Percentiles rank a stretch among this genome's conserved stretches.
Conservation (phyloP, 768 basidiomycete genomes). For the Phaeotremella fagi region DNA sequence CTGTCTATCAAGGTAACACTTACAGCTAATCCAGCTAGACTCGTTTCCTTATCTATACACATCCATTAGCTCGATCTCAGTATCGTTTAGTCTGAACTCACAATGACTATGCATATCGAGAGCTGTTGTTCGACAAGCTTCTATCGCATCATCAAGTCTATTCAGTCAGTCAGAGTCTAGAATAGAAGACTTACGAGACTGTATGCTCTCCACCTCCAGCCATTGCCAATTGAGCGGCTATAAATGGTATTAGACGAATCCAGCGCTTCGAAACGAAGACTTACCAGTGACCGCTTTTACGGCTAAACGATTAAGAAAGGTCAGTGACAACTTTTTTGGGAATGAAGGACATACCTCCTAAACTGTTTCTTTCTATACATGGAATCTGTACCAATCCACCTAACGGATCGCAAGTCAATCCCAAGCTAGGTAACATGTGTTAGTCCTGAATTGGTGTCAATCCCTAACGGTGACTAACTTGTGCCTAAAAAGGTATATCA, state of each 20-base stretch:
- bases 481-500: conserved; percentile 2
- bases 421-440: conserved; percentile 15
- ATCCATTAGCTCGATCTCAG: conserved; percentile 1
- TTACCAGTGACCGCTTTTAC: conserved; percentile 74
- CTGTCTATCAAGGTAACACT: too few species aligned
- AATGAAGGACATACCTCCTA: conserved; percentile 33
- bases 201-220: conserved; percentile 73
- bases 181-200: conserved; percentile 22
- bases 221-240: conserved; percentile 86
- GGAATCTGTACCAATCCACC: conserved; percentile 88
- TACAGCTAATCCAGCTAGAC: conserved; percentile 61
- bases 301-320: conserved; percentile 70
- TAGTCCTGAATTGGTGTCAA: neutral
- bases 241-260: neutral
- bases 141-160: conserved; percentile 82
- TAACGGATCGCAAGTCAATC: conserved; percentile 78
- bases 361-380: conserved; percentile 68
- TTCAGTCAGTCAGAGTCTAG: neutral
- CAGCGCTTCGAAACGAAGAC: neutral
- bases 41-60: conserved; percentile 72
- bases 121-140: conserved; percentile 88
- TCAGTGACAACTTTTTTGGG: conserved; percentile 53
- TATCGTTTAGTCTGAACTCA: neutral
- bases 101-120: conserved; percentile 33
- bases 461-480: conserved; percentile 1